Base-by-base conservation (phyloP, 2,329 filamentous ascomycete genomes). In the Davidsoniella virescens region DNA sequence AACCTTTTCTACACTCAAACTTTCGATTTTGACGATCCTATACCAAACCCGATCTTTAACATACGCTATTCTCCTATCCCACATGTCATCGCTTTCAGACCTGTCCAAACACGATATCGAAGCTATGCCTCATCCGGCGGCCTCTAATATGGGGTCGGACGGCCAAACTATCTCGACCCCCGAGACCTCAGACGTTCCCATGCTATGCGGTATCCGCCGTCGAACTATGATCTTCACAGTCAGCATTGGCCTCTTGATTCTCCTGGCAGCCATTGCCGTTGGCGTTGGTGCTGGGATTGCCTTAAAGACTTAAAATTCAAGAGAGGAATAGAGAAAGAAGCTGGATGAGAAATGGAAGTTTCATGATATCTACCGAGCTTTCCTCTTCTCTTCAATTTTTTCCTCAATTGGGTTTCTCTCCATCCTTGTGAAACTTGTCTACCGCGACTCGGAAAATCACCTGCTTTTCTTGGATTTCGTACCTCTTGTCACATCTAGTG, bases 241-340 rank as follows among this genome's bases (percentile, higher is more conserved):
- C 25, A 52, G 46, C n/a, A 51, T 54, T 16, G 55, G 54, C 5
- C 26, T 53, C 4, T 36, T 58, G 26, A 44, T 58, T n/a, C 47
- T 49, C 26, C 41, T 59, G 23, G 54, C 55, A 1, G 56, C 53
- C 29, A 53, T 58, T 20, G 57, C 55, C 14, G 53, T 58, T 39
- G 57, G 57, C 26, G 50, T 59, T 10, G 57, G 54, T 8, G 56
- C 54, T 7, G 57, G 57, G 6, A 45, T 59, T 42, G 58, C 57
- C 4, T 50, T 57, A 43, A 52, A 52, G 40, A 47, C 47, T 9
- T 54, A 48, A 50, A 49, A 39, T 18, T 46, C 44, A 37, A 33
- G 12, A 33, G 12, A 3, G 1, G 29, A 33, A 12, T 12, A 9
- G 12, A 12, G 29, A 33, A 33, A 33, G 29, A 33, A 33, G 29